phyloP scores from a whole-genome alignment of 2,329 filamentous ascomycete genomes.

The Hortaea sp. region DNA sequence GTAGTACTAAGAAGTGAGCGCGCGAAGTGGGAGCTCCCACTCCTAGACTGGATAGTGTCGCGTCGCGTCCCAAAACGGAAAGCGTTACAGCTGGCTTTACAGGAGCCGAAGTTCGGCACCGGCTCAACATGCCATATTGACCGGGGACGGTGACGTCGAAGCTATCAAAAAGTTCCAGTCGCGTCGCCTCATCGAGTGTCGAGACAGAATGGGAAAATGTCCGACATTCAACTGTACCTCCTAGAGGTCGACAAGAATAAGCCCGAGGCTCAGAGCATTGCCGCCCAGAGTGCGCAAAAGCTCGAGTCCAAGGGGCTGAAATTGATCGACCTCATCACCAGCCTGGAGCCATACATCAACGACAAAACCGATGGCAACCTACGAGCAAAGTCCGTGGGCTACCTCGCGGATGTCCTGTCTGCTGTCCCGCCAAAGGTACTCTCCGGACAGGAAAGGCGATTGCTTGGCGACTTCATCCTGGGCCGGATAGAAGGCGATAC shows the following conservation, averaged over 20 bases:
- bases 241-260: slow-evolving; percentile 40
- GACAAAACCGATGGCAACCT: slow-evolving; percentile 49
- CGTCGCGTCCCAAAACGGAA: too few species aligned
- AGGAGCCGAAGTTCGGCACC: too few species aligned
- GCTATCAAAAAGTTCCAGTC: background rate
- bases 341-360: slow-evolving; percentile 57
- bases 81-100: too few species aligned
- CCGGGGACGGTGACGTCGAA: background rate
- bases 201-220: slow-evolving; percentile 30
- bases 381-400: slow-evolving; percentile 47
- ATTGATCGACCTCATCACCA: slow-evolving; percentile 52
- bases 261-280: slow-evolving; percentile 34
- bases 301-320: slow-evolving; percentile 51
- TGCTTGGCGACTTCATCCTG: slow-evolving; percentile 54
- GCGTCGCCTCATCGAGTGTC: background rate
- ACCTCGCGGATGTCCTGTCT: slow-evolving; percentile 41
- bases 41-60: too few species aligned
- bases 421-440: slow-evolving; percentile 45
- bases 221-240: slow-evolving; percentile 43
- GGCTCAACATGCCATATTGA: background rate
- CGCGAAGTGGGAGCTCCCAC: too few species aligned
- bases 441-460: slow-evolving; percentile 48
- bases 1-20: too few species aligned
- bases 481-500: slow-evolving; percentile 51
- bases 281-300: slow-evolving; percentile 34